Base-by-base conservation (phyloP, 495 filamentous ascomycete genomes). In the Talaromyces stipitatus region DNA sequence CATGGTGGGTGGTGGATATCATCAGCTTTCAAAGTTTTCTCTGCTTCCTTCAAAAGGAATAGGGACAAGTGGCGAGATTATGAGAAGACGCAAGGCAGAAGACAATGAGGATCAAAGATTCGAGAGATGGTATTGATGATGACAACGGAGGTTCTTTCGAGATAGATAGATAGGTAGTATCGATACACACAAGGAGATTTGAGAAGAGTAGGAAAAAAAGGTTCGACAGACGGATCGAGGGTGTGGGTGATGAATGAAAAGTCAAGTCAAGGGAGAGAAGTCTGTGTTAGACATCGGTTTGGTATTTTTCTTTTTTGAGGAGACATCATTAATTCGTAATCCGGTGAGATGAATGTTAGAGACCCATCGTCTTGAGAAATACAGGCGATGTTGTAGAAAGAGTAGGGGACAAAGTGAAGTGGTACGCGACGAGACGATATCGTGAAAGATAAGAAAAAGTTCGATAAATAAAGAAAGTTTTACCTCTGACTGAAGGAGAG, bases 261-360 rank as follows among this genome's bases (percentile, higher is more conserved):
- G 9, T 32, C 18, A 16, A 41, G 36, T 41, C 36, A 48, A 48
- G 22, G 20, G 22, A 46, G 22, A 46, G 43, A 26, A 14, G 22
- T 48, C 45, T 48, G 6, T 2, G 10, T 18, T 4, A 48, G 24
- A 48, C 10, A n/a, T 14, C 24, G n/a, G 22, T 4, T 11, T 48
- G 24, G 10, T 12, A 48, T 51, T 51, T 51, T 30, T 51, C 30
- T 51, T 26, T 51, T 12, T 51, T 28, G 14, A 7, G 27, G 20
- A 18, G 48, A 51, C 26, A 51, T 51, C 48, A 51, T 51, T 51
- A 51, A 51, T 51, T 51, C 48, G 48, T 51, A 51, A 51, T 30
- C 48, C 48, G 48, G 48, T 30, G 48, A 51, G 10, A n/a, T 33
- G 38, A 14, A 45, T 45, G n/a, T n/a, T 45, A 5, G 38, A 20